Evolutionary conservation across 495 filamentous ascomycete species (phyloP).

Genomic region (Trichoderma erinaceum): DNA sequence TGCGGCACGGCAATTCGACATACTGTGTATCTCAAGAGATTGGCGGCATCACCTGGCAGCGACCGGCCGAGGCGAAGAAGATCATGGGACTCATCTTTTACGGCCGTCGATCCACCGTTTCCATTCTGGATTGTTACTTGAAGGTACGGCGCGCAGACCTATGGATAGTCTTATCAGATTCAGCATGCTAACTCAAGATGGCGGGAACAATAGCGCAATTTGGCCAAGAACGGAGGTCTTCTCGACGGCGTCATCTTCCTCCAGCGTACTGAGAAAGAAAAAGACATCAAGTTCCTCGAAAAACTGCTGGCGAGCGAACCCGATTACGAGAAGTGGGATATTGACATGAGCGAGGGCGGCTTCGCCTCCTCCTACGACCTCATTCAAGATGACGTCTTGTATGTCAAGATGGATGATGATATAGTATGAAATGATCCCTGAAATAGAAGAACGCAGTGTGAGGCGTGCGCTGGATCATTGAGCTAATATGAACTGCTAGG

Average conservation of each 20-base stretch:
- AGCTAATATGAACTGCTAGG: slow-evolving; percentile 5
- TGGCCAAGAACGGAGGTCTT: slow-evolving; percentile 39
- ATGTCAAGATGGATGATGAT: slow-evolving; percentile 10
- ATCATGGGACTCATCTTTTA: slow-evolving; percentile 43
- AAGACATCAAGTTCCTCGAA: slow-evolving; percentile 4
- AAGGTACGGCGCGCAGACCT: slow-evolving; percentile 19
- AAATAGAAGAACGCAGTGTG: background rate
- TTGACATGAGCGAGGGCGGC: background rate
- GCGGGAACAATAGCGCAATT: slow-evolving; percentile 30
- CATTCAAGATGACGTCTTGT: slow-evolving; percentile 1
- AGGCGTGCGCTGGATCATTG: background rate
- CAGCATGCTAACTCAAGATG: background rate
- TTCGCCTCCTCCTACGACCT: background rate
- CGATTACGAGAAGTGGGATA: background rate
- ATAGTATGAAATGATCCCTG: background rate
- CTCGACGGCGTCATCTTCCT: slow-evolving; percentile 45
- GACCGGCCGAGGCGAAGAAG: slow-evolving; percentile 17
- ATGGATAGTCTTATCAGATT: too few relatives aligned
- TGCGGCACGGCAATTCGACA: background rate
- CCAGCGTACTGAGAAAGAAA: slow-evolving; percentile 30
- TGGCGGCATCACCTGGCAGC: slow-evolving; percentile 2
- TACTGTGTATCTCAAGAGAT: background rate
- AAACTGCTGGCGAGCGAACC: slow-evolving; percentile 1
- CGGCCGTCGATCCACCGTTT: slow-evolving; percentile 29
- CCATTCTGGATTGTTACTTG: slow-evolving; percentile 44